A percentile compares a stretch with the other conserved stretches of the same genome.
These are phyloP conservation scores for Berberis thunbergii DNA, from an alignment of 164 flowering plant species.

Conservation along the genomic window DNA sequence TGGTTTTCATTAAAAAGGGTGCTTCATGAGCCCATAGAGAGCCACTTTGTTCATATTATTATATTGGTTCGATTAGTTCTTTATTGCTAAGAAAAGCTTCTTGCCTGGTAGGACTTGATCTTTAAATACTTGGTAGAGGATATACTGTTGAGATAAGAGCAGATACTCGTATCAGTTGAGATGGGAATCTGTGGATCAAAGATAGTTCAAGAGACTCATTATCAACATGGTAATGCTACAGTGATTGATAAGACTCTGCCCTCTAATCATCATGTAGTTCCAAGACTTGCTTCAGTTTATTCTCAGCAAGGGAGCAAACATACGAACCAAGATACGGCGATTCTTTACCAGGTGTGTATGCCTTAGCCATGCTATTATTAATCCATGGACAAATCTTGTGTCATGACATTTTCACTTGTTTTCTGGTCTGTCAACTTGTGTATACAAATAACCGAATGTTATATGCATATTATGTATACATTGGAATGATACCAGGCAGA, in stretches of 20 bases:
- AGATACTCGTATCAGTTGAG: not conserved
- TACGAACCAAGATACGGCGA: constrained; percentile 1
- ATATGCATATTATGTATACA: not conserved
- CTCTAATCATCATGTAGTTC: not conserved
- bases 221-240: constrained; percentile 27
- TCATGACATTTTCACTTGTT: not conserved
- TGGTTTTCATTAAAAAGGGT: too few species aligned
- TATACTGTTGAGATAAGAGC: not conserved
- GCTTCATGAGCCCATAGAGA: too few species aligned
- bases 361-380: not conserved
- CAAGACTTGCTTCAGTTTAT: not conserved
- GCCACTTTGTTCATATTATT: too few species aligned
- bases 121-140: not conserved
- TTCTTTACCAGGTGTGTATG: constrained; percentile 46
- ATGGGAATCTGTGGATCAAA: constrained; percentile 72
- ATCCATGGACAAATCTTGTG: not conserved
- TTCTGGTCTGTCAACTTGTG: not conserved
- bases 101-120: not conserved
- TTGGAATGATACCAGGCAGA: too few species aligned
- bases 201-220: constrained; percentile 30
- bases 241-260: constrained; percentile 13
- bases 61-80: too few species aligned
- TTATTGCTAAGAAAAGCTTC: too few species aligned
- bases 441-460: not conserved
- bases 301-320: constrained; percentile 3